A percentile compares a stretch with the other conserved stretches of the same genome.
phyloP scores from a whole-genome alignment of 2,329 filamentous ascomycete genomes.

The Talaromyces sp. region DNA sequence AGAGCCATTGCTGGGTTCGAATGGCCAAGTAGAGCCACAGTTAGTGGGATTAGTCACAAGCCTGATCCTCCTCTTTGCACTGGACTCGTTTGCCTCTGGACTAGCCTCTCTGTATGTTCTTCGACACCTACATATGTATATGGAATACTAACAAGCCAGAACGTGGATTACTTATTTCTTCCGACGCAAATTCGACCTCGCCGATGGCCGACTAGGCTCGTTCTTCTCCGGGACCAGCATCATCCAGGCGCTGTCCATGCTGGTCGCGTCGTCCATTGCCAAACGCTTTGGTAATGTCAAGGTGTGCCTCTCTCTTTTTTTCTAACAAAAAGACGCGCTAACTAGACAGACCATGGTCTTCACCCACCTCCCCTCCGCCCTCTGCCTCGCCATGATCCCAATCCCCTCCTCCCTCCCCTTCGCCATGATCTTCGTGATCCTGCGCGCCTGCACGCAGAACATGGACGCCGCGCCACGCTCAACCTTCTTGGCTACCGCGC shows the following conservation, averaged over 20 bases:
- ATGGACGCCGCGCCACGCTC: slow-evolving; percentile 69
- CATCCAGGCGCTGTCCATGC: slow-evolving; percentile 38
- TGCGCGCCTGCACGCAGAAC: slow-evolving; percentile 57
- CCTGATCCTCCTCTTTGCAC: slow-evolving; percentile 61
- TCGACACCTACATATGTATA: neutral
- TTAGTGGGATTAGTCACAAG: slow-evolving; percentile 33
- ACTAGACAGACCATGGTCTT: slow-evolving; percentile 63
- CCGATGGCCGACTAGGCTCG: slow-evolving; percentile 49
- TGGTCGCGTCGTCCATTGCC: slow-evolving; percentile 58
- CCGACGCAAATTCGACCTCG: slow-evolving; percentile 49
- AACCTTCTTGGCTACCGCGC: slow-evolving; percentile 63
- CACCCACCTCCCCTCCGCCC: slow-evolving; percentile 64
- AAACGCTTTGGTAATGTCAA: slow-evolving; percentile 55
- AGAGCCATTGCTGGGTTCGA: slow-evolving; percentile 26
- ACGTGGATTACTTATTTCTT: slow-evolving; percentile 55
- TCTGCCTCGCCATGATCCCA: slow-evolving; percentile 61
- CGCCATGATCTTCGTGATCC: slow-evolving; percentile 56
- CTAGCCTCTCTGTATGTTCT: slow-evolving; percentile 56
- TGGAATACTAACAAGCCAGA: slow-evolving; percentile 14
- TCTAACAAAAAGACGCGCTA: neutral
- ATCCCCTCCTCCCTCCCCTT: slow-evolving; percentile 49
- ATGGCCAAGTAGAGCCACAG: slow-evolving; percentile 30
- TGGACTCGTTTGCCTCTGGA: slow-evolving; percentile 67
- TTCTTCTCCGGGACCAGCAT: slow-evolving; percentile 48
- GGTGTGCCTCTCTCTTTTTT: slow-evolving; percentile 24